Evolutionary conservation across 106 monocot species (phyloP).

Genomic region (Narthecium ossifragum): DNA sequence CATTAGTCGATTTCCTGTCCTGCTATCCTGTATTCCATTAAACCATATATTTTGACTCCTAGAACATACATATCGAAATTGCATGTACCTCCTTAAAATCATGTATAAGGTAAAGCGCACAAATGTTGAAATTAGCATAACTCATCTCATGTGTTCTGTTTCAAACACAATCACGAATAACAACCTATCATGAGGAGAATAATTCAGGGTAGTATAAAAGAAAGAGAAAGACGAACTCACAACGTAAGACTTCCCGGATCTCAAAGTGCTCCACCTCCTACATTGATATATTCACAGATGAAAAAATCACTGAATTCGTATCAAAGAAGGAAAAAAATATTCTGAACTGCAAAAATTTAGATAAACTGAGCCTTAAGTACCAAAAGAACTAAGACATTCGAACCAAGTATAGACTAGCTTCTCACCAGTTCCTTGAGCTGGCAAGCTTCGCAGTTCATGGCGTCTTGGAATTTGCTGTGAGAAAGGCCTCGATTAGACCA

Average conservation of each 20-base stretch:
- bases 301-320: not conserved
- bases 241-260: slow-evolving; percentile 81
- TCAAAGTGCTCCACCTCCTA: slow-evolving; percentile 68
- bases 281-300: not conserved
- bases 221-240: slow-evolving; percentile 29
- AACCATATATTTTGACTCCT: too few species aligned
- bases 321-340: not conserved
- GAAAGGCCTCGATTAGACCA: too few species aligned
- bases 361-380: not conserved
- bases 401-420: not conserved
- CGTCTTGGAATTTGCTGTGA: not conserved
- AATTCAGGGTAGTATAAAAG: not conserved
- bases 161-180: not conserved
- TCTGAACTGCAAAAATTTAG: not conserved
- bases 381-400: not conserved
- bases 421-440: slow-evolving; percentile 9
- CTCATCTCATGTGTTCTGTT: not conserved
- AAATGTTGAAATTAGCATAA: not conserved
- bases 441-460: slow-evolving; percentile 8
- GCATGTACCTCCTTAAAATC: too few species aligned
- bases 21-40: too few species aligned
- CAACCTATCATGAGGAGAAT: not conserved
- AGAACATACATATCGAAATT: not conserved
- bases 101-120: too few species aligned
- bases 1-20: too few species aligned